Base-by-base conservation (phyloP, 2,329 filamentous ascomycete genomes). In the Sarocladium strictum region DNA sequence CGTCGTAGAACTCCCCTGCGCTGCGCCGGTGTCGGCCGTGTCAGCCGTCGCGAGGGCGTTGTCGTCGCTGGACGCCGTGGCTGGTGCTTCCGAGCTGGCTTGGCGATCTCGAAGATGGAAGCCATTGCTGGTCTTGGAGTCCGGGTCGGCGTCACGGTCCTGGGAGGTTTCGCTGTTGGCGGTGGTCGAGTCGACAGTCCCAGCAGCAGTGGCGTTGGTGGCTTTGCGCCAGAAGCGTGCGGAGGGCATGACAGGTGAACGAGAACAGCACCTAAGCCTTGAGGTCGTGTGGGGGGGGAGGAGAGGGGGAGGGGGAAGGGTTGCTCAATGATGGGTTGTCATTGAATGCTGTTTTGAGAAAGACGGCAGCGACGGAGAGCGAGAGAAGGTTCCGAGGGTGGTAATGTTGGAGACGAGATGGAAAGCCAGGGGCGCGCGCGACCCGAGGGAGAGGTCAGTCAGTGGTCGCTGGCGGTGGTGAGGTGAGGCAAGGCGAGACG, bases 71-170 rank as follows among this genome's bases (percentile, higher is more conserved):
- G 40, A 45, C 14, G n/a, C n/a, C n/a, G n/a, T n/a, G n/a, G n/a
- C n/a, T n/a, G n/a, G n/a, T n/a, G n/a, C n/a, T n/a, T n/a, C 17
- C 23, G 5, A 19, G 29, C n/a, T 33, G 47, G 27, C 23, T 10
- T 4, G 14, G 47, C 47, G 64, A 47, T 65, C 59, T 10, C 37
- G 58, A n/a, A 67, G 60, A 17, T 55, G 61, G 43, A 61, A 63
- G 54, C 67, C 62, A 29, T 59, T 60, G 38, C 6, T 43, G n/a
- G 38, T 17, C 3, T 7, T 38, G 9, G 65, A 58, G 55, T 67
- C 65, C 53, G 61, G 57, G 53, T 65, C 69, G 54, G 65, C 64
- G 47, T 64, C 65, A 37, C 55, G 54, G 55, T 59, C 58, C 17
- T 54, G 32, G 17, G 54, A 47, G 35, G 65, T 61, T 35, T 53